phyloP scores from a whole-genome alignment of 257 asterid species.

The Forsythia suspensa region DNA sequence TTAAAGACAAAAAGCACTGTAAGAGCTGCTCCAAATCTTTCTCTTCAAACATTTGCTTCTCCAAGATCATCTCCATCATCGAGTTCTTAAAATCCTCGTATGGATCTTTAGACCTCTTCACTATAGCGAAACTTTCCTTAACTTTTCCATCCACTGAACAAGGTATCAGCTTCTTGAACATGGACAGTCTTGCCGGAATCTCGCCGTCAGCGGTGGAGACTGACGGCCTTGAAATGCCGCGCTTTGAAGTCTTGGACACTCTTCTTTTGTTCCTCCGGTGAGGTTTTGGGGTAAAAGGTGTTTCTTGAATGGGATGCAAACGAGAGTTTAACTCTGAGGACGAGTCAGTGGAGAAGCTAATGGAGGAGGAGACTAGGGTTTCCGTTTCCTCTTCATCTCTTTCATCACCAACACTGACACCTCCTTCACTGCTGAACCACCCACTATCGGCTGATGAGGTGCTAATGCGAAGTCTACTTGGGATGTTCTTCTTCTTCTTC shows the following conservation, averaged over 20 bases:
- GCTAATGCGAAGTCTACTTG: constrained; percentile 39
- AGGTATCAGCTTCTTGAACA: constrained; percentile 68
- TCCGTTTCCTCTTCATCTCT: constrained; percentile 27
- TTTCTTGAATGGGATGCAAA: constrained; percentile 32
- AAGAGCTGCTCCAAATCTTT: constrained; percentile 70
- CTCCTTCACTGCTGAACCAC: constrained; percentile 40
- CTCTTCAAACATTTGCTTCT: constrained; percentile 74
- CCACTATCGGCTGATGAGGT: constrained; percentile 64
- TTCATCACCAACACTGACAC: constrained; percentile 9
- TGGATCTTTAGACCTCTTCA: constrained; percentile 80
- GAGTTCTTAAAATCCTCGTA: constrained; percentile 81
- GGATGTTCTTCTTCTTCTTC: constrained; percentile 32
- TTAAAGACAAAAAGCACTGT: constrained; percentile 77
- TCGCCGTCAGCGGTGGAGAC: constrained; percentile 30
- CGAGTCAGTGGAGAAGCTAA: constrained; percentile 34
- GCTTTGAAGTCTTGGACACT: background rate
- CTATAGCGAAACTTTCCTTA: constrained; percentile 86
- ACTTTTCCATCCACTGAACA: constrained; percentile 74
- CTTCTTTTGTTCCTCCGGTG: constrained; percentile 22
- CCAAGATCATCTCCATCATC: constrained; percentile 90
- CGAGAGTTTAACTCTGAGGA: constrained; percentile 37
- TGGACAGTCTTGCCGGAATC: constrained; percentile 68
- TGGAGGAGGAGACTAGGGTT: constrained; percentile 37
- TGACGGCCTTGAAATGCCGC: background rate
- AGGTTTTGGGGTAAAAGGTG: constrained; percentile 3